Evolutionary conservation across 2,329 filamentous ascomycete species (phyloP), one percentile per base, ranked within the genome.

Genomic region (Rugonectria rugulosa): DNA sequence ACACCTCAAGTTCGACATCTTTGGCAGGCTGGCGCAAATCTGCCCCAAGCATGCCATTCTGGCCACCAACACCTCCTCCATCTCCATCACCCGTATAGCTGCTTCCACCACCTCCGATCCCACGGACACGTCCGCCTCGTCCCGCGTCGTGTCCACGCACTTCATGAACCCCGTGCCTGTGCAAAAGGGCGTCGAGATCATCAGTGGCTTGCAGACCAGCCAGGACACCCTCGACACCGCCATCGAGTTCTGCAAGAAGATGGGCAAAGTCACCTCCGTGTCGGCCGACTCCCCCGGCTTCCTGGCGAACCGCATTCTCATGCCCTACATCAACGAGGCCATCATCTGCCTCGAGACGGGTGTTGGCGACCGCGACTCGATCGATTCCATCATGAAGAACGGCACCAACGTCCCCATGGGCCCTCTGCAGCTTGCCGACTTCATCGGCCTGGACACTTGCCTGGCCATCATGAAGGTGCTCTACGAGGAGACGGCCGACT

Each of bases 121-220:
- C 1, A 94, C 79, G 15, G 90, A 97, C 69, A 87, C 91, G 20
- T 88, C 88, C 37, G 90, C 88, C 34, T 89, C 91, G 37, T 94
- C 92, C 6, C 89, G 95, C 42, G 95, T 99, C 9, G 87, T 99
- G 51, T 92, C 91, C 46, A 98, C 95, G 14, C 95, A 99, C 75
- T 99, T 99, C 77, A 99, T 99, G 95, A 99, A 99, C 80, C 95
- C 95, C 0, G 95, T 99, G 0, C 95, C 95, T 2, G 79, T 99
- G 26, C 95, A 98, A 72, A 97, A 97, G 76, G 95, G 95, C 47
- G 95, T 99, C 5, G 95, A 99, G 77, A 97, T 99, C 68, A 98
- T 99, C 72, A 88, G 90, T 46, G 95, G 92, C 24, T 81, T 99
- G 24, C 95, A 99, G 75, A 99, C 95, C 3, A 95, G 91, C 55